These are phyloP conservation scores for Penicillium coprophilum DNA, from an alignment of 495 filamentous ascomycete species.

Conservation along the genomic window DNA sequence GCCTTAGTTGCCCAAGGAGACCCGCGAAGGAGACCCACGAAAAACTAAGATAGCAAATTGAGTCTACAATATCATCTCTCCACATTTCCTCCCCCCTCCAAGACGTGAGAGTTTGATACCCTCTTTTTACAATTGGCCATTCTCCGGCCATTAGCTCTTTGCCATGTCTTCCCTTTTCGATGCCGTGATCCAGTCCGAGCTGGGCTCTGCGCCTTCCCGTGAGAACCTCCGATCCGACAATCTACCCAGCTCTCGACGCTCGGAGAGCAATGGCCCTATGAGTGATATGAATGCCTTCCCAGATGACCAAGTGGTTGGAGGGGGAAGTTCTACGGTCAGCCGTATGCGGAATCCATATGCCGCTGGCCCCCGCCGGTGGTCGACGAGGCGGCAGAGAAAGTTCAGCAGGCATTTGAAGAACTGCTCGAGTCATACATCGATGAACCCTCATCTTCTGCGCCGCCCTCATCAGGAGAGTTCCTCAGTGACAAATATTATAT, in stretches of 20 bases:
- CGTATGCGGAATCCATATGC: slow-evolving; percentile 60
- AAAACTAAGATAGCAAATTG: slow-evolving; percentile 16
- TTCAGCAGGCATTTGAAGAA: slow-evolving; percentile 80
- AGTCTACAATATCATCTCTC: slow-evolving; percentile 6
- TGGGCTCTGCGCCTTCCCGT: slow-evolving; percentile 42
- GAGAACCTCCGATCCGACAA: slow-evolving; percentile 42
- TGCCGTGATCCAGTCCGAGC: slow-evolving; percentile 52
- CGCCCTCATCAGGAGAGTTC: slow-evolving; percentile 69
- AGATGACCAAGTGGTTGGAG: slow-evolving; percentile 62
- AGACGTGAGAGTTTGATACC: slow-evolving; percentile 16
- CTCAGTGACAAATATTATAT: slow-evolving; percentile 94
- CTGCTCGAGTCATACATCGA: slow-evolving; percentile 87
- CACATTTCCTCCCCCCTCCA: slow-evolving; percentile 5
- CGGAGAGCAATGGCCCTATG: slow-evolving; percentile 56
- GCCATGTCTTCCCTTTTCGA: slow-evolving; percentile 55
- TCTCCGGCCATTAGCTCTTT: slow-evolving; percentile 25
- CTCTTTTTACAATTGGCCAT: slow-evolving; percentile 15
- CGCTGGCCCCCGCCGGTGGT: slow-evolving; percentile 74
- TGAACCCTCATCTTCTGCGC: slow-evolving; percentile 68
- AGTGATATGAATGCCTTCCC: slow-evolving; percentile 55
- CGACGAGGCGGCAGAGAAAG: slow-evolving; percentile 80
- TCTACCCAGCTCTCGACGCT: slow-evolving; percentile 46
- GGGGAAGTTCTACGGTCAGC: slow-evolving; percentile 53
- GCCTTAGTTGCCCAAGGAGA: slow-evolving; percentile 16
- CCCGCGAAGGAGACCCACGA: slow-evolving; percentile 14